Conservation (phyloP, 2,329 filamentous ascomycete species). For the Clonostachys chloroleuca region DNA sequence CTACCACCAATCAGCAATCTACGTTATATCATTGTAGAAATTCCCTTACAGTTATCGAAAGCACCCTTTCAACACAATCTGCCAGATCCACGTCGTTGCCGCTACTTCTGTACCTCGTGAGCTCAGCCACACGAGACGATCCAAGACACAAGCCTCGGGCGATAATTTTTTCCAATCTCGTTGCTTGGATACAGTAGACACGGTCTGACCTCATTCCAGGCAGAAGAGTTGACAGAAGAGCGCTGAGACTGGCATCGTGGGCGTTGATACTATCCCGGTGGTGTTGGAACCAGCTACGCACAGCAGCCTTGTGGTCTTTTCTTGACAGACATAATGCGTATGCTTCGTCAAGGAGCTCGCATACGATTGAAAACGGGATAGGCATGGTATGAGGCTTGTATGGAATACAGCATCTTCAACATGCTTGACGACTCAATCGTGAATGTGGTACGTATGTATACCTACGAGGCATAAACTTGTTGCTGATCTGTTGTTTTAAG, state of each 20-base stretch:
- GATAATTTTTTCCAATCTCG: conserved; percentile 61
- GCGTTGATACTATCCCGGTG: conserved; percentile 56
- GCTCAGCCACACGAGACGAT: conserved; percentile 51
- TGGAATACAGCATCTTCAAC: too few relatives aligned
- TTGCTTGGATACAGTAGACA: conserved; percentile 66
- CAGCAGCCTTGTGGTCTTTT: conserved; percentile 25
- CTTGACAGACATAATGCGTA: conserved; percentile 37
- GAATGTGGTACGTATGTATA: too few relatives aligned
- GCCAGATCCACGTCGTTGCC: conserved; percentile 63
- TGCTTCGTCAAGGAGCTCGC: conserved; percentile 67
- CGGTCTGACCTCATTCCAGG: conserved; percentile 74
- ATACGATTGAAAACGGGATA: conserved; percentile 65
- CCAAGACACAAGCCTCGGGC: conserved; percentile 63
- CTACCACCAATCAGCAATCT: conserved; percentile 21
- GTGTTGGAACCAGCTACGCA: conserved; percentile 64
- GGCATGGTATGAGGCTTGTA: conserved; percentile 19
- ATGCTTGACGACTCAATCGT: too few relatives aligned
- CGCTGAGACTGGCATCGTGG: conserved; percentile 50
- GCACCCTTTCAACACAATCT: conserved; percentile 62
- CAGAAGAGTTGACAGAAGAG: conserved; percentile 71
- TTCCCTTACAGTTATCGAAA: conserved; percentile 51
- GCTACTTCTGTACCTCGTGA: conserved; percentile 57
- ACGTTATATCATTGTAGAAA: conserved; percentile 4
- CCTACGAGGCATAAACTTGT: too few relatives aligned
- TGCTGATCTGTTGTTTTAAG: too few relatives aligned